These are phyloP conservation scores for Aphanomyces euteiches DNA, from an alignment of 352 stramenopile species.

Conservation along the genomic window DNA sequence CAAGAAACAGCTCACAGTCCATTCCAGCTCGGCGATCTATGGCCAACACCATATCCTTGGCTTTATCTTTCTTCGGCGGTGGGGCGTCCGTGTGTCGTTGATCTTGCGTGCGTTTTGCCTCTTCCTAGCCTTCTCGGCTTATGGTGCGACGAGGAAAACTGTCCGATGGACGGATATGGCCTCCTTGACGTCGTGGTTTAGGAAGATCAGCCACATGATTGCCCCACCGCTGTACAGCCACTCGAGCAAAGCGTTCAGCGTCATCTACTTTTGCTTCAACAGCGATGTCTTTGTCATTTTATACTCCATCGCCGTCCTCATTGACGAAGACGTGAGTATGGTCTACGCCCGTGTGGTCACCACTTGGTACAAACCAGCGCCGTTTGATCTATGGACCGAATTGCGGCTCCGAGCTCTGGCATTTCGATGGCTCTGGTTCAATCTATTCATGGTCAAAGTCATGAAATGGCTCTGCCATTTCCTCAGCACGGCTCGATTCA, in stretches of 20 bases:
- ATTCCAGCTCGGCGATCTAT: slow-evolving; percentile 10
- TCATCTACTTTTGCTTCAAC: slow-evolving; percentile 29
- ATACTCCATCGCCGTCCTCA: slow-evolving; percentile 8
- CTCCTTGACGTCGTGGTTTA: background rate
- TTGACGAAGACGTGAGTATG: slow-evolving; percentile 19
- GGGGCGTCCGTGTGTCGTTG: background rate
- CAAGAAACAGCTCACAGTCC: background rate
- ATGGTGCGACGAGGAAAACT: slow-evolving; percentile 3
- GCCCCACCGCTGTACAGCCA: slow-evolving; percentile 2
- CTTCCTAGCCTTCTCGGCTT: background rate
- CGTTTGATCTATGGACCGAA: background rate
- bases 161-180: slow-evolving; percentile 1
- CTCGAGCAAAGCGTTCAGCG: slow-evolving; percentile 13
- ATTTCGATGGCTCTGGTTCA: slow-evolving; percentile 20
- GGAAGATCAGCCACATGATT: background rate
- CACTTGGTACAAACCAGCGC: background rate
- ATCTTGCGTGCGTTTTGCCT: background rate
- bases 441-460: slow-evolving; percentile 14
- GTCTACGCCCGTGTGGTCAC: slow-evolving; percentile 6
- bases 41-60: background rate
- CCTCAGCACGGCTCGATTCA: background rate
- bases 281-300: slow-evolving; percentile 27
- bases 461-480: slow-evolving; percentile 17
- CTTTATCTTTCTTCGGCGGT: slow-evolving; percentile 10
- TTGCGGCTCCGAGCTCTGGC: slow-evolving; percentile 4